Percentiles rank a stretch among this genome's conserved stretches.
Evolutionary conservation across 2,329 filamentous ascomycete genomes (phyloP).

Genomic region (Cryphonectria naterciae): DNA sequence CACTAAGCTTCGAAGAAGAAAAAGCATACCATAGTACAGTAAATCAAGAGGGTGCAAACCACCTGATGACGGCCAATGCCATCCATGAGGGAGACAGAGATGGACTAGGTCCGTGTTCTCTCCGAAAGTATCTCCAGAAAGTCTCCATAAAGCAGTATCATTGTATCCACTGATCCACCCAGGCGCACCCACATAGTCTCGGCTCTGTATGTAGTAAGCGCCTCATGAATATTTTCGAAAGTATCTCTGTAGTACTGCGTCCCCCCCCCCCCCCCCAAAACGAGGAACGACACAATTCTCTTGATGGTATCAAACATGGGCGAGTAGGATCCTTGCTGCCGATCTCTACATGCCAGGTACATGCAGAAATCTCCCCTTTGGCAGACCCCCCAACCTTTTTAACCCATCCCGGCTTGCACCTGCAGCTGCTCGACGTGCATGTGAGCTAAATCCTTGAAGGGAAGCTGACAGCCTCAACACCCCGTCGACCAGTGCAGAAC

Average conservation of each 20-base stretch:
- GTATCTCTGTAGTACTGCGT: neutral
- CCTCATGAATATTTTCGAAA: neutral
- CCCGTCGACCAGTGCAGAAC: constrained; percentile 3
- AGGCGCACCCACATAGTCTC: neutral
- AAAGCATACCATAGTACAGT: neutral
- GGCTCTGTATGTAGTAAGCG: neutral
- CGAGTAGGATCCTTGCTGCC: constrained; percentile 5
- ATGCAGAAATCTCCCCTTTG: neutral
- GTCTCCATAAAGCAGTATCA: neutral
- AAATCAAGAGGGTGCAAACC: neutral
- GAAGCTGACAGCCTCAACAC: constrained; percentile 11
- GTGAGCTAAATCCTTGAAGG: constrained; percentile 16
- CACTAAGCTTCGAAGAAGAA: neutral
- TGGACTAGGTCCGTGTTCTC: neutral
- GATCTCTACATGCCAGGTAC: constrained; percentile 15
- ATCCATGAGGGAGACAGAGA: neutral
- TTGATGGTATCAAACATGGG: neutral
- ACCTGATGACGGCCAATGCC: constrained; percentile 1
- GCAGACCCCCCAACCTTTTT: neutral
- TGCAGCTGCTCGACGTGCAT: constrained; percentile 13
- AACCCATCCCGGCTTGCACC: constrained; percentile 1
- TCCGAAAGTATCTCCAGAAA: constrained; percentile 1
- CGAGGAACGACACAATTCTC: neutral
- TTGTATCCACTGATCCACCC: neutral
- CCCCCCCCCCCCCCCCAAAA: neutral